Conservation (phyloP, 768 basidiomycete genomes). For the Phaffia tasmanica region DNA sequence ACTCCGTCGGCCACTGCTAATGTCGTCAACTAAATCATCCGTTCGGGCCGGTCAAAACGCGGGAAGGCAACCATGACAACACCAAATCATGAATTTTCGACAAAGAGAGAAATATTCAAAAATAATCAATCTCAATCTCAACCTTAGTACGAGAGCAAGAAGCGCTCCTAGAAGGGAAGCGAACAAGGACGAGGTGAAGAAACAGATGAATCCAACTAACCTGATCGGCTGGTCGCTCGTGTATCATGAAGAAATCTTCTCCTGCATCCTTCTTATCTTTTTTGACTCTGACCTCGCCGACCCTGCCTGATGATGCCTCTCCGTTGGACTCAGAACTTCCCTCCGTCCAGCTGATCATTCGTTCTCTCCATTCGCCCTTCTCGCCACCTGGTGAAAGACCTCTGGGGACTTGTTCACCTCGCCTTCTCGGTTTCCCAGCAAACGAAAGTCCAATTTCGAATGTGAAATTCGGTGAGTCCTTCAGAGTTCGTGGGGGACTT, state of each 20-base stretch:
- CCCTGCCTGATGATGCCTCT: too few species aligned
- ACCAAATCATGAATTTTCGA: too few species aligned
- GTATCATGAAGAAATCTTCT: slow-evolving; percentile 22
- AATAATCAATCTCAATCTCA: not conserved
- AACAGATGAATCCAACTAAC: not conserved
- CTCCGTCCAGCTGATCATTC: slow-evolving; percentile 18
- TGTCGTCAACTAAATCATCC: slow-evolving; percentile 31
- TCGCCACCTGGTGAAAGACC: slow-evolving; percentile 13
- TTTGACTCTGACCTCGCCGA: too few species aligned
- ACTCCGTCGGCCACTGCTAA: slow-evolving; percentile 87
- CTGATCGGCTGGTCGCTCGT: slow-evolving; percentile 2
- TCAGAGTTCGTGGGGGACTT: not conserved
- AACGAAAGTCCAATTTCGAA: slow-evolving; percentile 22
- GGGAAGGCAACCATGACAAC: too few species aligned
- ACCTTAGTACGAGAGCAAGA: not conserved
- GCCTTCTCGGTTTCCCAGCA: slow-evolving; percentile 16
- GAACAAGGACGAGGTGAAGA: too few species aligned
- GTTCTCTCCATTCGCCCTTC: slow-evolving; percentile 16
- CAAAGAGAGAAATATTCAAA: not conserved
- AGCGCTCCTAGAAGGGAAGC: not conserved
- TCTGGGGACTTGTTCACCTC: slow-evolving; percentile 13
- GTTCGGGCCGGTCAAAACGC: too few species aligned
- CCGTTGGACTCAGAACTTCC: too few species aligned
- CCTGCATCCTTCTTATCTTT: slow-evolving; percentile 12
- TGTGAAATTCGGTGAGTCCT: slow-evolving; percentile 1